Percentiles rank a stretch among this genome's conserved stretches.
Evolutionary conservation across 345 rosid species (phyloP).

Genomic region (Populus simonii): DNA sequence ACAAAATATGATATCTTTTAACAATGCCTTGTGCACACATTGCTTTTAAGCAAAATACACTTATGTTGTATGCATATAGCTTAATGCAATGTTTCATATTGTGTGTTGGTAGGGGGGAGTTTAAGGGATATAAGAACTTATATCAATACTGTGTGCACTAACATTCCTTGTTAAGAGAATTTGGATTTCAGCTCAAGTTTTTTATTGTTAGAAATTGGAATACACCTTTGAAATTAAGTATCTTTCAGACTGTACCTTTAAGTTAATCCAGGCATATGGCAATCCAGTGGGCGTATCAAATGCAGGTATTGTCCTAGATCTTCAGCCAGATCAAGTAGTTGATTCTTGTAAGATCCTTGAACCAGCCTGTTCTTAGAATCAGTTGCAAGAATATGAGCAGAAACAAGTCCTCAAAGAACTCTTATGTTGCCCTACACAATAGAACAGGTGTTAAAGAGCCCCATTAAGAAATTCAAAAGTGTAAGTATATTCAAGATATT

Average conservation of each 20-base stretch:
- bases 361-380: conserved; percentile 70
- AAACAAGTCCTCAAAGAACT: conserved; percentile 98
- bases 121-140: background rate
- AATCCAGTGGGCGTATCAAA: conserved; percentile 85
- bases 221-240: conserved; percentile 3
- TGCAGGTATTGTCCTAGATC: conserved; percentile 85
- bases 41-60: background rate
- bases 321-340: conserved; percentile 73
- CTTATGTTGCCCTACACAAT: conserved; percentile 89
- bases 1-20: background rate
- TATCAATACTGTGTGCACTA: background rate
- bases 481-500: conserved; percentile 3
- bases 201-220: background rate
- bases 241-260: conserved; percentile 56
- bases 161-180: background rate
- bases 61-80: no score
- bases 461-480: conserved; percentile 22
- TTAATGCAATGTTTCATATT: background rate
- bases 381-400: conserved; percentile 98
- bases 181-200: background rate
- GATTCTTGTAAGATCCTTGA: conserved; percentile 70
- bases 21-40: background rate
- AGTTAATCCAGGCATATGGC: conserved; percentile 95
- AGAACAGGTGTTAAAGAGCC: conserved; percentile 27
- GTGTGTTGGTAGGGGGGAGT: background rate